Conservation (phyloP, 2,329 filamentous ascomycete genomes). For the Trichoderma sp. region DNA sequence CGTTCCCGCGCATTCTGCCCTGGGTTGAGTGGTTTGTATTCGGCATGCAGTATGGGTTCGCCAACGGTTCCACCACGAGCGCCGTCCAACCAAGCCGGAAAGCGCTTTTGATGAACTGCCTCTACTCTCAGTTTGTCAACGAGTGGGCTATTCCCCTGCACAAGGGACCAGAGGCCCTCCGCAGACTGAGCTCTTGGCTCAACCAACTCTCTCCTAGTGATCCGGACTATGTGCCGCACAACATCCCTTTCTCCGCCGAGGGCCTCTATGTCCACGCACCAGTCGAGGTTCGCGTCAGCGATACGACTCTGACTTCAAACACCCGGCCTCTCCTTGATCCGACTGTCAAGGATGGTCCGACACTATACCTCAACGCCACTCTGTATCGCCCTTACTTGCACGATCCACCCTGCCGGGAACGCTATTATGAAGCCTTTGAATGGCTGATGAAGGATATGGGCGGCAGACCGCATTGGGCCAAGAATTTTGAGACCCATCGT, state of each 20-base stretch:
- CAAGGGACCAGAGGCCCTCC: constrained; percentile 84
- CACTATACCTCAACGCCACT: constrained; percentile 86
- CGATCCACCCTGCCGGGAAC: constrained; percentile 73
- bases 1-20: constrained; percentile 76
- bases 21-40: constrained; percentile 97
- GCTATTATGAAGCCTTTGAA: constrained; percentile 89
- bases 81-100: constrained; percentile 78
- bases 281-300: constrained; percentile 83
- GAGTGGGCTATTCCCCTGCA: constrained; percentile 92
- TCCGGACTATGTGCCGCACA: constrained; percentile 62
- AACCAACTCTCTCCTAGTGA: constrained; percentile 65
- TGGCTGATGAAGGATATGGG: constrained; percentile 86
- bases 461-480: constrained; percentile 86
- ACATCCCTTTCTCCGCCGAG: constrained; percentile 79
- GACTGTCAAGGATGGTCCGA: constrained; percentile 67
- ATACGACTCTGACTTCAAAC: constrained; percentile 55
- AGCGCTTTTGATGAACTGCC: constrained; percentile 91
- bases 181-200: constrained; percentile 83
- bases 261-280: constrained; percentile 86
- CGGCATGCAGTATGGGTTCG: constrained; percentile 95
- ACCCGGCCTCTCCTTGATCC: constrained; percentile 65
- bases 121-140: constrained; percentile 98
- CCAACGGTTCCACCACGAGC: constrained; percentile 65
- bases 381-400: constrained; percentile 79
- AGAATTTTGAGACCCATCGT: constrained; percentile 73